Conservation (phyloP, 1,284 basidiomycete species). For the Lentinus polychrous region DNA sequence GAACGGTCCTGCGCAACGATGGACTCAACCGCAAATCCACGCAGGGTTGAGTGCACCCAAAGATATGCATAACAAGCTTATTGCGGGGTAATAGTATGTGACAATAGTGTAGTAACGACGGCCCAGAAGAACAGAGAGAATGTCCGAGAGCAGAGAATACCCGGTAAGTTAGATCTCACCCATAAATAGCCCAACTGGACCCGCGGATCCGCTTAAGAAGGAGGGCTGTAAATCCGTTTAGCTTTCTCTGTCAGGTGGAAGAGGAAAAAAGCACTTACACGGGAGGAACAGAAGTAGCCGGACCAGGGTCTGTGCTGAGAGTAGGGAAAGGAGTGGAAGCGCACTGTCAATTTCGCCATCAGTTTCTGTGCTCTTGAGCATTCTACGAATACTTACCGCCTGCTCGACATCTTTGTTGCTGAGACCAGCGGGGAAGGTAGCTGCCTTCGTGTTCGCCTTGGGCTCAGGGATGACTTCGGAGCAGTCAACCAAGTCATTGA, state of each 20-base stretch:
- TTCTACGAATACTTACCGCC: slow-evolving; percentile 15
- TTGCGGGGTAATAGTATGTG: no score
- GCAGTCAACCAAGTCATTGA: slow-evolving; percentile 17
- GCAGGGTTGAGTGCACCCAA: no score
- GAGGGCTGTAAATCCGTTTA: no score
- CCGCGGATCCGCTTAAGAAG: not conserved
- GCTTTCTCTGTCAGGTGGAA: not conserved
- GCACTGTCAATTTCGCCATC: slow-evolving; percentile 3
- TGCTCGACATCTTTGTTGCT: slow-evolving; percentile 20
- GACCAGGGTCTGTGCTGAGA: slow-evolving; percentile 14
- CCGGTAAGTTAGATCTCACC: no score
- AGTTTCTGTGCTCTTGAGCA: not conserved
- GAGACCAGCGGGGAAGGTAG: slow-evolving; percentile 22
- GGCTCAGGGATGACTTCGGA: slow-evolving; percentile 26
- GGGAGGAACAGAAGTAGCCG: slow-evolving; percentile 15
- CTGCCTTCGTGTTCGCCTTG: slow-evolving; percentile 11
- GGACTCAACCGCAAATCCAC: no score
- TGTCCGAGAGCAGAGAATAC: no score
- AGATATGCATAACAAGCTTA: no score
- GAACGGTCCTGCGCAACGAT: no score
- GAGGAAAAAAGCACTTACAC: not conserved
- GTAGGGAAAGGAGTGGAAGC: slow-evolving; percentile 13
- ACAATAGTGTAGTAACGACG: no score
- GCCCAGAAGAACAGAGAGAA: no score
- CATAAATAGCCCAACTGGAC: no score